Base-by-base conservation (phyloP, 495 filamentous ascomycete species). In the Durotheca rogersii region DNA sequence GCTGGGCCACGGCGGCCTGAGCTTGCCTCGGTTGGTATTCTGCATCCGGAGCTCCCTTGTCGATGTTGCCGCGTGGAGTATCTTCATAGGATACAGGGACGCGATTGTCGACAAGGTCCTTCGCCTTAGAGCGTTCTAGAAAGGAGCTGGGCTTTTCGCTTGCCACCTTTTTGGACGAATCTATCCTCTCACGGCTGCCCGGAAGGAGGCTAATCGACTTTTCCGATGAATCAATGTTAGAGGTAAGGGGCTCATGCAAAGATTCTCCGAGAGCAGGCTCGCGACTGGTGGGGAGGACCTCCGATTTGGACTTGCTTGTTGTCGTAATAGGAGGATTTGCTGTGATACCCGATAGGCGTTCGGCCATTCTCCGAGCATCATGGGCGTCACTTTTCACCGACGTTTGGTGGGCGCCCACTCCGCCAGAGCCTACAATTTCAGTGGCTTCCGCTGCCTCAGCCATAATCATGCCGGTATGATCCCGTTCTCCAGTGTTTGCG, bases 1-100 rank as follows among this genome's bases (percentile, higher is more conserved):
- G 50, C 36, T 68, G 59, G 17, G 47, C 46, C 6, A 59, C 32
- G 9, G 21, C 35, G 4, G 35, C 37, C 23, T 19, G 55, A 47
- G 47, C 34, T 25, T 33, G 20, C 19, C 51, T 59, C 41, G 30
- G 21, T 14, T 56, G 38, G 15, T 43, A 34, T 25, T 36, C 17
- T 9, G 36, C 29, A 5, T 51, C 23, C 4, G 31, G 31, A 27
- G 7, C 37, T 23, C 0, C 31, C 9, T 32, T 32, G 2, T 38
- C 27, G 17, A 3, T 7, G 33, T 2, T 15, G 32, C 21, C 12
- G 4, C 7, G 31, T 9, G 21, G 5, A 37, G 41, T 31, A 25
- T 43, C 32, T n/a, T 33, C 39, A 2, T 32, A 43, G 0, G 36
- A 16, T 23, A 15, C 27, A 6, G 19, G 25, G 32, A 32, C 14